Evolutionary conservation across 2,329 filamentous ascomycete genomes (phyloP).

Genomic region (Fonsecaea pedrosoi): DNA sequence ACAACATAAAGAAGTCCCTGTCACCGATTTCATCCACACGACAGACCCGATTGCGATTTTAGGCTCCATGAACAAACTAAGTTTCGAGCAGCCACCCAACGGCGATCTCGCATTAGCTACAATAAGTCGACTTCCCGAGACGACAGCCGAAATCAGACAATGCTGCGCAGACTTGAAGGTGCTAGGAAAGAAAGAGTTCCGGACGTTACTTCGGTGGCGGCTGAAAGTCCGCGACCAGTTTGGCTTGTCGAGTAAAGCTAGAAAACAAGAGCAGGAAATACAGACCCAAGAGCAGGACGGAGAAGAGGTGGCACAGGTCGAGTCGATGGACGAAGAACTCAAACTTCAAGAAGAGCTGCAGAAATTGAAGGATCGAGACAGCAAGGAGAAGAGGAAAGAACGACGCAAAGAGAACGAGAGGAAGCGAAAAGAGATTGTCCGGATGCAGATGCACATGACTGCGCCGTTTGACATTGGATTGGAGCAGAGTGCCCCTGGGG

Average conservation of each 20-base stretch:
- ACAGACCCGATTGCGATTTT: slow-evolving; percentile 91
- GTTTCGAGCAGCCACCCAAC: slow-evolving; percentile 79
- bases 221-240: slow-evolving; percentile 89
- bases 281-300: slow-evolving; percentile 55
- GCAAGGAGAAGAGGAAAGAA: slow-evolving; percentile 78
- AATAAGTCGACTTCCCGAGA: slow-evolving; percentile 83
- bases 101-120: slow-evolving; percentile 87
- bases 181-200: slow-evolving; percentile 92
- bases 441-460: slow-evolving; percentile 97
- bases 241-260: slow-evolving; percentile 65
- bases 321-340: slow-evolving; percentile 93
- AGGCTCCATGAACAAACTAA: slow-evolving; percentile 81
- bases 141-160: slow-evolving; percentile 77
- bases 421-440: slow-evolving; percentile 92
- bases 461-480: slow-evolving; percentile 95
- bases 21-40: slow-evolving; percentile 93
- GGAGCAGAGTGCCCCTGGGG: slow-evolving; percentile 79
- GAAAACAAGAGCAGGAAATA: slow-evolving; percentile 48
- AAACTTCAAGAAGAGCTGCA: slow-evolving; percentile 87
- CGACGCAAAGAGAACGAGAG: slow-evolving; percentile 87
- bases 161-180: slow-evolving; percentile 88
- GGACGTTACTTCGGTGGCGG: slow-evolving; percentile 85
- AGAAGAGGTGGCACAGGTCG: slow-evolving; percentile 81
- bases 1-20: slow-evolving; percentile 86
- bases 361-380: slow-evolving; percentile 78